Base-by-base conservation (phyloP, 805 yeast species). In the Kazachstania taianensis region DNA sequence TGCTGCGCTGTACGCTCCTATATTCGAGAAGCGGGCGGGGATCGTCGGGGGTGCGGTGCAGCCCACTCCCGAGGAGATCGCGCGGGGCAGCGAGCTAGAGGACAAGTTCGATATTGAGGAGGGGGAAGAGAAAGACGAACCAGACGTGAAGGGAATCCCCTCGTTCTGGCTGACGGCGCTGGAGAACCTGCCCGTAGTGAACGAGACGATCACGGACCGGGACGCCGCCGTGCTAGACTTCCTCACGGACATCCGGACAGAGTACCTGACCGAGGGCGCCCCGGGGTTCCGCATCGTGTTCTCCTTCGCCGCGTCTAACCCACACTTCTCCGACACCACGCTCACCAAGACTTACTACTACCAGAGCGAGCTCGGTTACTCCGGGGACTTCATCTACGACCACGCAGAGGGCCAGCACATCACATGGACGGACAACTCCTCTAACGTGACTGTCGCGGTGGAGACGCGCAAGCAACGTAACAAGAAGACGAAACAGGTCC, bases 391-490 rank as follows among this genome's bases (percentile, higher is more conserved):
- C 59, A 86, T 92, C 48, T 92, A 89, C 61, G 96, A 89, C 63
- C 94, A 84, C 57, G 97, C 98, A 9, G 94, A 84, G 55, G 97
- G 97, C 37, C 78, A 75, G 38, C 45, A 41, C 20, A 82, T 92
- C 57, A 66, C 80, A 48, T 92, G 98, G 98, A 66, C 64, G 44
- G 72, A 78, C 36, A 78, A 78, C 51, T 94, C 80, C 47, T 67
- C 68, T 42, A 89, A 92, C 56, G 86, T 84, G 36, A 89, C 97
- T 14, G 74, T 92, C 38, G 65, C 68, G 41, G 78, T 92, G 39
- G 96, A 89, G 68, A 82, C 84, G 72, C 79, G 96, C 66, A 92
- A 87, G 66, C 98, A 92, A 69, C 80, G 97, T 67, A 92, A 92
- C 63, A 89, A 87, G 68, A 76, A 81, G 59, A 92, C 98, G 40